These are phyloP conservation scores for Evansstolkia leycettana DNA, from an alignment of 495 filamentous ascomycete genomes.

Conservation along the genomic window DNA sequence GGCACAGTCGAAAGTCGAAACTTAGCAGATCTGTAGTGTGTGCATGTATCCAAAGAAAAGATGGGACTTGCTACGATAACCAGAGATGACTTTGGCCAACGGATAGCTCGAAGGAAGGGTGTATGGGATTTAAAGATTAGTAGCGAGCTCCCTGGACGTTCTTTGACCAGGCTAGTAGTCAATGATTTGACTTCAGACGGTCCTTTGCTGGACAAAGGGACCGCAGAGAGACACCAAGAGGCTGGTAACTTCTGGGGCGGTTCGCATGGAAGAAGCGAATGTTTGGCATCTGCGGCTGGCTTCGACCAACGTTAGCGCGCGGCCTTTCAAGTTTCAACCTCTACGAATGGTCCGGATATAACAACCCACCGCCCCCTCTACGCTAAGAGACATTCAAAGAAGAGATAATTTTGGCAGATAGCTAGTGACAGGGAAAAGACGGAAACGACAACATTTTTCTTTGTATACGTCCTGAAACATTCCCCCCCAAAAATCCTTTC, in stretches of 20 bases:
- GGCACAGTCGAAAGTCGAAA: conserved; percentile 2
- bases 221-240: conserved; percentile 10
- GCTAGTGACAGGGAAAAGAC: too few relatives aligned
- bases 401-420: too few relatives aligned
- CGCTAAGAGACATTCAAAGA: too few relatives aligned
- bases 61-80: too few relatives aligned
- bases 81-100: neutral
- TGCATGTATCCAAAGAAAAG: neutral
- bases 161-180: neutral
- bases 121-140: neutral
- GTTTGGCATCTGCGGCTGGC: too few relatives aligned
- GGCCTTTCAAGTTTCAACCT: too few relatives aligned
- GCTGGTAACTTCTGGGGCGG: conserved; percentile 15
- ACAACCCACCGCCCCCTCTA: too few relatives aligned
- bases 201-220: conserved; percentile 4
- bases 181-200: conserved; percentile 5
- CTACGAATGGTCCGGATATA: too few relatives aligned
- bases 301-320: too few relatives aligned
- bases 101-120: neutral
- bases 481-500: too few relatives aligned
- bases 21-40: neutral
- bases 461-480: too few relatives aligned
- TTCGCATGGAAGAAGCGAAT: neutral
- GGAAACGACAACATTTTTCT: too few relatives aligned
- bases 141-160: neutral